Evolutionary conservation across 1,284 basidiomycete genomes (phyloP), one percentile per base, ranked within the genome.

Genomic region (Boletellus sp.): DNA sequence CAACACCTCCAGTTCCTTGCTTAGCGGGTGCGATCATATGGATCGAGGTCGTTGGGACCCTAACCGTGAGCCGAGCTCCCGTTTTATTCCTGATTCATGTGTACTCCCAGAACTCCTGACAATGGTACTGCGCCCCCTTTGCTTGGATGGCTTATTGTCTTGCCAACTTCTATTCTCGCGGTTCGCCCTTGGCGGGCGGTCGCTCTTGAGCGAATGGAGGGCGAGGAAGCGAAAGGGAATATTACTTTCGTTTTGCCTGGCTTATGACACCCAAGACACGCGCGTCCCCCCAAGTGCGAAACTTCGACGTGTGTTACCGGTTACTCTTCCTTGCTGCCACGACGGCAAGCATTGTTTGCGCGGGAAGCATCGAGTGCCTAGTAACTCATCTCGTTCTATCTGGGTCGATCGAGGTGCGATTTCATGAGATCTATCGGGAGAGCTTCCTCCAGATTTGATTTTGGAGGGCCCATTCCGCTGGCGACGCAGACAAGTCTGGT

Each of bases 141-240:
- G 4, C 30, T 15, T 8, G 30, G 30, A 32, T 13, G 30, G 26
- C 2, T 32, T 47, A 44, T 51, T 47, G 10, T 50, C 18, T 41
- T 18, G 26, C 32, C 8, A 11, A 22, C 60, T 56, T 61, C 52
- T 49, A 51, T 56, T 59, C 47, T 37, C 49, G 6, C 32, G 32
- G 13, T 26, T 37, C 45, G 39, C 49, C 49, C 36, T 44, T 60
- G 51, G 50, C 50, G 60, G 48, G 47, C 40, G 15, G 12, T 43
- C 50, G 35, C 40, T 50, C 43, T 51, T n/a, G 33, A 28, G 28
- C 36, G 50, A 61, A 52, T 35, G 38, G 30, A 51, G 51, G 40
- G 50, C 18, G 11, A 10, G 39, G 56, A 44, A 47, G 16, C 30
- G 24, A n/a, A 12, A 30, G 15, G n/a, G 28, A 28, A 39, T 24